A percentile compares a stretch with the other conserved stretches of the same genome.
Conservation (phyloP, 495 filamentous ascomycete genomes). For the Penicillium canariense region DNA sequence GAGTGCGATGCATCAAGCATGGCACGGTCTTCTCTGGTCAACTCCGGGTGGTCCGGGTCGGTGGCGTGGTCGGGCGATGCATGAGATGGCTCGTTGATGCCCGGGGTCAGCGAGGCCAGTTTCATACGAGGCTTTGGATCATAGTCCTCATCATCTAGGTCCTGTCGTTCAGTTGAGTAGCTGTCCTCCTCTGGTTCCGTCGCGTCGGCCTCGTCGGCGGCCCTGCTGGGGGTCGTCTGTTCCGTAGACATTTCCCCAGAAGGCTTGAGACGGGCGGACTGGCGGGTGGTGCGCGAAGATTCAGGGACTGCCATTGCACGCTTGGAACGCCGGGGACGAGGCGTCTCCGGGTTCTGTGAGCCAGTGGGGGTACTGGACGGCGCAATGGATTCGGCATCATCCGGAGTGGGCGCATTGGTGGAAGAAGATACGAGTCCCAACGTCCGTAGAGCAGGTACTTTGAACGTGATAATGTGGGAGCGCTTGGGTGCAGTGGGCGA, state of each 20-base stretch:
- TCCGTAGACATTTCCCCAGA: constrained; percentile 14
- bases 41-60: not conserved
- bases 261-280: constrained; percentile 35
- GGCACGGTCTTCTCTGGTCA: not conserved
- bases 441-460: constrained; percentile 12
- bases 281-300: constrained; percentile 39
- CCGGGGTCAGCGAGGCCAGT: not conserved
- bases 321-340: constrained; percentile 19
- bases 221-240: constrained; percentile 24
- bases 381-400: not conserved
- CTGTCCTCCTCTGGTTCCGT: constrained; percentile 8
- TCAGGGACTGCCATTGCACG: constrained; percentile 30
- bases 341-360: constrained; percentile 24
- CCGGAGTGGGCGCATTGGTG: not conserved
- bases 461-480: constrained; percentile 24
- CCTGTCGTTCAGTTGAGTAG: not conserved
- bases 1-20: not conserved
- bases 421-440: not conserved
- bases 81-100: not conserved
- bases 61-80: not conserved
- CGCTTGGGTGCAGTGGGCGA: constrained; percentile 3
- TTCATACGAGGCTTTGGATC: constrained; percentile 7
- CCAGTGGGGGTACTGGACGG: constrained; percentile 12
- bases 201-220: constrained; percentile 1
- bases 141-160: constrained; percentile 3